These are phyloP conservation scores for Colletotrichum tropicicola DNA, from an alignment of 2,329 filamentous ascomycete species.

Conservation along the genomic window DNA sequence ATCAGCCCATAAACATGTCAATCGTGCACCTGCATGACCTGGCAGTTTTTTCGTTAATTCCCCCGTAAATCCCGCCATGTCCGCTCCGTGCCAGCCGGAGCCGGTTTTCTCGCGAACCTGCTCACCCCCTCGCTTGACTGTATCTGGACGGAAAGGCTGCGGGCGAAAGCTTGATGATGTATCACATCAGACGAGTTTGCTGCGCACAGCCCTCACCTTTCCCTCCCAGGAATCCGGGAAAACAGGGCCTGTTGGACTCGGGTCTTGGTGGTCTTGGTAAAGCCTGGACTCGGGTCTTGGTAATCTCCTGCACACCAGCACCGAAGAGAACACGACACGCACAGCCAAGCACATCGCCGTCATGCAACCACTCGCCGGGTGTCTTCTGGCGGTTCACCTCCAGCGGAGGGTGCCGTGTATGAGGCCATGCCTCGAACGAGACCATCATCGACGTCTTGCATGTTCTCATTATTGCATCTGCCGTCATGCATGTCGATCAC, in stretches of 20 bases:
- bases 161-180: background rate
- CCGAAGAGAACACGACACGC: too few species aligned
- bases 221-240: background rate
- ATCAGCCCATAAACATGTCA: slow-evolving; percentile 13
- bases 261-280: background rate
- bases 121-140: background rate
- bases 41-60: too few species aligned
- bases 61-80: background rate
- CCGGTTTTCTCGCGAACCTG: background rate
- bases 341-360: too few species aligned
- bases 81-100: slow-evolving; percentile 7
- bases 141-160: background rate
- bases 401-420: too few species aligned
- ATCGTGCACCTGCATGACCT: background rate
- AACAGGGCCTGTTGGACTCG: background rate
- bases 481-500: background rate
- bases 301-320: too few species aligned
- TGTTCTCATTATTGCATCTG: slow-evolving; percentile 21
- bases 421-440: background rate
- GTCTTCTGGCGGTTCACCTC: too few species aligned
- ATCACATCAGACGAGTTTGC: slow-evolving; percentile 16
- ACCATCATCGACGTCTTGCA: too few species aligned
- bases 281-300: background rate
- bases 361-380: too few species aligned
- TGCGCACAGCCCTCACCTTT: background rate